These are phyloP conservation scores for Aspergillus vadensis DNA, from an alignment of 2,329 filamentous ascomycete genomes.

Conservation along the genomic window DNA sequence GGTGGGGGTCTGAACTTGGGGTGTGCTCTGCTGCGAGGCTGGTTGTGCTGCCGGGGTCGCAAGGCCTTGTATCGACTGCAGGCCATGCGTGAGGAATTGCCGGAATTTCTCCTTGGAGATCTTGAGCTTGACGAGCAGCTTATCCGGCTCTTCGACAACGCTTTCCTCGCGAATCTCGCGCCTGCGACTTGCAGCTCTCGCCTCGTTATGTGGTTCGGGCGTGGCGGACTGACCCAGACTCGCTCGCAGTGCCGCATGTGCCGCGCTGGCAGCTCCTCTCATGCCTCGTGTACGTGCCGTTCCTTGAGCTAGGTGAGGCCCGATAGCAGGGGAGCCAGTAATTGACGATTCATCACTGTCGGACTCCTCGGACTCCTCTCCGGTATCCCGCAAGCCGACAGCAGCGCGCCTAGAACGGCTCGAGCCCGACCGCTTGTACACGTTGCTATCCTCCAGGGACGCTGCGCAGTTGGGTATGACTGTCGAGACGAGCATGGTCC, in stretches of 20 bases:
- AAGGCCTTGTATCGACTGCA: constrained; percentile 33
- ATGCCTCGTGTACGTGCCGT: constrained; percentile 86
- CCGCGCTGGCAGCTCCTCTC: constrained; percentile 82
- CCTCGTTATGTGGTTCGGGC: constrained; percentile 75
- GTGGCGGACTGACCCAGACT: constrained; percentile 79
- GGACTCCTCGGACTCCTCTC: constrained; percentile 83
- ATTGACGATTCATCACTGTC: constrained; percentile 83
- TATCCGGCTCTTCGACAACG: constrained; percentile 65
- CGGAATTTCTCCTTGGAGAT: constrained; percentile 72
- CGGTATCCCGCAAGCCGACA: constrained; percentile 59
- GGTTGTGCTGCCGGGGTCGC: constrained; percentile 48
- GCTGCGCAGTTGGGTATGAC: constrained; percentile 85
- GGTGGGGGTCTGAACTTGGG: constrained; percentile 54
- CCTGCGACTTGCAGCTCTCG: constrained; percentile 65
- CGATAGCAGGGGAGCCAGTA: constrained; percentile 78
- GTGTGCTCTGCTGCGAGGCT: constrained; percentile 46
- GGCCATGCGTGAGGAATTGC: constrained; percentile 60
- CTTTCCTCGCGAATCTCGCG: constrained; percentile 77
- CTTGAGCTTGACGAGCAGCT: constrained; percentile 72
- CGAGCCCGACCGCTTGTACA: constrained; percentile 77
- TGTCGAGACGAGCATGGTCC: constrained; percentile 87
- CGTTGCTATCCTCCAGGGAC: constrained; percentile 77
- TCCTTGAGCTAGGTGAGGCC: constrained; percentile 65
- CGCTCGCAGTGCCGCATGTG: constrained; percentile 81
- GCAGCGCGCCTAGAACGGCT: constrained; percentile 60